Conservation (phyloP, 2,329 filamentous ascomycete species). For the Aspergillus sclerotialis region DNA sequence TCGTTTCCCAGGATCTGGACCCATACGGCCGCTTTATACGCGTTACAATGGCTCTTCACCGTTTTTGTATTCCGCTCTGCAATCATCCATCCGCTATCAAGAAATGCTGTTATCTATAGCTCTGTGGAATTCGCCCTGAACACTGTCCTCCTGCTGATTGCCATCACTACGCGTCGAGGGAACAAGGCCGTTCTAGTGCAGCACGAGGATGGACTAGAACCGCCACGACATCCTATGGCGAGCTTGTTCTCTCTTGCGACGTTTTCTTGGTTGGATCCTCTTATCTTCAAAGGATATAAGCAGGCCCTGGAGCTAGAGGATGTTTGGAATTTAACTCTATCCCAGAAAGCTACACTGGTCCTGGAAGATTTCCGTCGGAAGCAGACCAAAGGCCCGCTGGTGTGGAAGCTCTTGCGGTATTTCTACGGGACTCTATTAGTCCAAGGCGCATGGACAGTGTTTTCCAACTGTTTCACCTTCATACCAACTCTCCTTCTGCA, state of each 20-base stretch:
- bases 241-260: conserved; percentile 83
- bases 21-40: conserved; percentile 82
- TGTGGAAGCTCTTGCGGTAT: conserved; percentile 74
- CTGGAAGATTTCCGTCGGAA: conserved; percentile 76
- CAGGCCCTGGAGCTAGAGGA: conserved; percentile 73
- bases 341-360: conserved; percentile 77
- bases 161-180: conserved; percentile 77
- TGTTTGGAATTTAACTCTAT: conserved; percentile 86
- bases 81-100: conserved; percentile 67
- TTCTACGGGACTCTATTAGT: conserved; percentile 70
- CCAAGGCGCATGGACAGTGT: conserved; percentile 72
- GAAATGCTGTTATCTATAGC: conserved; percentile 55
- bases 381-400: conserved; percentile 72
- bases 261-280: conserved; percentile 83
- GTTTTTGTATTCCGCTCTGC: conserved; percentile 76
- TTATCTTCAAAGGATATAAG: conserved; percentile 84
- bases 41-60: conserved; percentile 70
- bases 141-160: conserved; percentile 66
- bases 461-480: conserved; percentile 80
- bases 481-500: conserved; percentile 85
- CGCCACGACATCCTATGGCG: conserved; percentile 77
- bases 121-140: conserved; percentile 69
- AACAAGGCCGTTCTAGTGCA: conserved; percentile 85
- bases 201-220: conserved; percentile 81
- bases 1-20: conserved; percentile 79